Evolutionary conservation across 2,329 filamentous ascomycete genomes (phyloP).

Genomic region (Acarospora socialis): DNA sequence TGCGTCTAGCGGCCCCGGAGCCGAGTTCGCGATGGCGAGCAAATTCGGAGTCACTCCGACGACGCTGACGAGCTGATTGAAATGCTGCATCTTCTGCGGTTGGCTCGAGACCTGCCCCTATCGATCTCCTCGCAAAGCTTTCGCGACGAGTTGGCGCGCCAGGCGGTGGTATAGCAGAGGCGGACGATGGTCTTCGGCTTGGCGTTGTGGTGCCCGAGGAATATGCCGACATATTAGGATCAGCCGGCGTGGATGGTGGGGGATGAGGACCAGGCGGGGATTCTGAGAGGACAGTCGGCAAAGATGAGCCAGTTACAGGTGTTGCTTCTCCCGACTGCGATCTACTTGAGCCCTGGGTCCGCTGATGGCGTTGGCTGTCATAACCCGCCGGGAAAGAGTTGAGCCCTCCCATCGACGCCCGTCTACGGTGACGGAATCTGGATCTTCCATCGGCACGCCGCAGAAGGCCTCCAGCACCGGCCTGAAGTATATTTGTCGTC

Average conservation of each 20-base stretch:
- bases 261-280: constrained; percentile 44
- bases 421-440: constrained; percentile 38
- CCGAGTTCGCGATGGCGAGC: constrained; percentile 41
- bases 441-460: constrained; percentile 41
- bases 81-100: constrained; percentile 28
- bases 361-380: constrained; percentile 39
- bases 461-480: constrained; percentile 35
- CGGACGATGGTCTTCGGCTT: constrained; percentile 31
- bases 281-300: constrained; percentile 36
- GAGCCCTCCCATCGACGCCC: constrained; percentile 40
- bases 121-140: constrained; percentile 20
- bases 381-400: constrained; percentile 34
- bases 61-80: constrained; percentile 35
- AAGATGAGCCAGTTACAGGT: constrained; percentile 17
- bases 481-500: constrained; percentile 28
- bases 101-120: constrained; percentile 28
- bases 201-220: constrained; percentile 39
- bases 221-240: constrained; percentile 39
- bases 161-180: constrained; percentile 28
- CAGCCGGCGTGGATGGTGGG: constrained; percentile 50
- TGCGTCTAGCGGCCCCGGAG: constrained; percentile 46
- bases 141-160: constrained; percentile 23
- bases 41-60: constrained; percentile 46
- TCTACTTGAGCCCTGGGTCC: constrained; percentile 7
- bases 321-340: constrained; percentile 7